Conservation (phyloP, 2,329 filamentous ascomycete genomes). For the Saccharata proteae region DNA sequence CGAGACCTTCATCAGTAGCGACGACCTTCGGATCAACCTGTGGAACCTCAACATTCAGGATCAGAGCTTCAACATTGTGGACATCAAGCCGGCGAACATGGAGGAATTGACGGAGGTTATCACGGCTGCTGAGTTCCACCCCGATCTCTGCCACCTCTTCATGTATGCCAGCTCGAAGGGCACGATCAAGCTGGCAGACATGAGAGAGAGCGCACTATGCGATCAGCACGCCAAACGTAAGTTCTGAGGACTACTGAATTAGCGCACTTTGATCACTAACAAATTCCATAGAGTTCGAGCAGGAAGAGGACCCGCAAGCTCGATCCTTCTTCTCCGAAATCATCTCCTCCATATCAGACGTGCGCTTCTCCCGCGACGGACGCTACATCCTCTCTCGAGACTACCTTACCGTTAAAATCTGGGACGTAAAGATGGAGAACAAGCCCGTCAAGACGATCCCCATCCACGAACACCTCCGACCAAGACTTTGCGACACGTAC, state of each 20-base stretch:
- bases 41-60: constrained; percentile 99
- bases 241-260: constrained; percentile 21
- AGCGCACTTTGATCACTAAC: not conserved
- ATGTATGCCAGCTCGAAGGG: constrained; percentile 99
- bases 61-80: constrained; percentile 99
- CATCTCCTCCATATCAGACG: constrained; percentile 97
- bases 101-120: constrained; percentile 98
- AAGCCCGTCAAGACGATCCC: constrained; percentile 97
- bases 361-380: constrained; percentile 92
- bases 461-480: constrained; percentile 92
- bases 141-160: constrained; percentile 97
- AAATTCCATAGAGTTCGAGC: constrained; percentile 98
- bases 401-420: constrained; percentile 98
- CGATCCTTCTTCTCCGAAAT: constrained; percentile 99
- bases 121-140: constrained; percentile 95
- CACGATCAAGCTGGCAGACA: constrained; percentile 96
- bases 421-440: constrained; percentile 99
- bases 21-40: constrained; percentile 92
- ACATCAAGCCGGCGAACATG: constrained; percentile 99
- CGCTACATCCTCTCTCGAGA: constrained; percentile 95
- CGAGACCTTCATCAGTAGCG: constrained; percentile 98
- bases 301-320: constrained; percentile 95
- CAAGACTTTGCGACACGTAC: constrained; percentile 91
- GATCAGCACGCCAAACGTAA: constrained; percentile 91
- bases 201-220: constrained; percentile 92